A percentile compares a stretch with the other conserved stretches of the same genome.
phyloP scores from a whole-genome alignment of 345 rosid genomes.

The Mallotus nudiflorus region DNA sequence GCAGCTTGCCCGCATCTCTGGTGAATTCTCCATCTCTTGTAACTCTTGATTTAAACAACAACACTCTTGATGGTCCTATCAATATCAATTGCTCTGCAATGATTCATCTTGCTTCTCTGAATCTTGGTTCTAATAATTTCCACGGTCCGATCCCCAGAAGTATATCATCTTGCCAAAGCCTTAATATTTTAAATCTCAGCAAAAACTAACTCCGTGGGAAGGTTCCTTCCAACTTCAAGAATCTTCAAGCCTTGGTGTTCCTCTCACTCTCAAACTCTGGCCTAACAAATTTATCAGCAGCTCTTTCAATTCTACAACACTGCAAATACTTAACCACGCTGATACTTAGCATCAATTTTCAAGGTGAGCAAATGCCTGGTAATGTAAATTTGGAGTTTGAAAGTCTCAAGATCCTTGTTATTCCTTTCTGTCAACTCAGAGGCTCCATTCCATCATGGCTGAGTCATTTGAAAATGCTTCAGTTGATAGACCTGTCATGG shows the following conservation, averaged over 20 bases:
- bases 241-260: slow-evolving; percentile 23
- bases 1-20: slow-evolving; percentile 35
- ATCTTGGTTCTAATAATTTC: slow-evolving; percentile 28
- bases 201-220: slow-evolving; percentile 14
- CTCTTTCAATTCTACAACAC: slow-evolving; percentile 24
- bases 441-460: slow-evolving; percentile 30
- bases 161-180: slow-evolving; percentile 22
- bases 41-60: slow-evolving; percentile 21
- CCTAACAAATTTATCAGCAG: slow-evolving; percentile 22
- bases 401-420: slow-evolving; percentile 1
- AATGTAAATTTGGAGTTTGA: slow-evolving; percentile 14
- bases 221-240: slow-evolving; percentile 25
- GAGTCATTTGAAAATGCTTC: slow-evolving; percentile 5
- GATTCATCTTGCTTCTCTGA: slow-evolving; percentile 15
- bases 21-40: slow-evolving; percentile 34
- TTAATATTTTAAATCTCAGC: slow-evolving; percentile 18
- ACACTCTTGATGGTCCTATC: slow-evolving; percentile 23
- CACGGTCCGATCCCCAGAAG: slow-evolving; percentile 20
- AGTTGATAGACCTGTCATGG: slow-evolving; percentile 23
- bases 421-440: slow-evolving; percentile 10
- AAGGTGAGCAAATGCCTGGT: slow-evolving; percentile 18
- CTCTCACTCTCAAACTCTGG: slow-evolving; percentile 22
- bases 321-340: slow-evolving; percentile 28
- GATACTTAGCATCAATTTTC: slow-evolving; percentile 3
- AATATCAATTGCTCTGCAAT: slow-evolving; percentile 39